Evolutionary conservation across 106 monocot species (phyloP), one percentile per base, ranked within the genome.

Genomic region (Alisma plantagoaquatica): DNA sequence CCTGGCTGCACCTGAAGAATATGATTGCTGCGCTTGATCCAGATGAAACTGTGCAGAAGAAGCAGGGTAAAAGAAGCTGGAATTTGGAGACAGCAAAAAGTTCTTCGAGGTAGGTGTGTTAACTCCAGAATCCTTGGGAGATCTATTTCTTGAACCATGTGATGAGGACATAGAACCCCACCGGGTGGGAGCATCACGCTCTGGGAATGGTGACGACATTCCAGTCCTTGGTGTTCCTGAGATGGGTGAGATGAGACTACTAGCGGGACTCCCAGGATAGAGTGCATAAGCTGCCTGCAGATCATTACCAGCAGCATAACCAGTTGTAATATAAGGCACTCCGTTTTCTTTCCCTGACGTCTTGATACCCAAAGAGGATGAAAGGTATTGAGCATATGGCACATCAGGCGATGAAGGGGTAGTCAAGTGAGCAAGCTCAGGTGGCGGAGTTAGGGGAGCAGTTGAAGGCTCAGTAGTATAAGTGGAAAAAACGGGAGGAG

Each of bases 391-490:
- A 14, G 94, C 88, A 68, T 60, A 89, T 43, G 92, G 92, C 22
- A 92, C 92, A 59, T 93, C 93, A 3, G 93, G 93, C 0, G 93
- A 93, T 27, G 93, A 87, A 23, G 93, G 93, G 21, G 86, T 83
- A 4, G 92, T 92, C 31, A 66, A 68, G 48, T 92, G 92, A 50
- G 92, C 85, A 2, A 92, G 75, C 52, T 92, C 92, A 38, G 92
- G 86, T 49, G 92, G 92, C 45, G 91, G 91, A 17, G 93, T 93
- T 9, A 92, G 66, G 3, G 92, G 92, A 46, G 92, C 92, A 26
- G 92, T 92, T 41, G 92, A 92, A 45, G 93, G 86, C 51, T 92
- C 92, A 18, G 92, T 92, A 26, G 92, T 92, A 52, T 67, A 83
- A 46, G 94, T 81, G 15, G 94, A 96, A 65, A 96, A 96, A 43